phyloP scores from a whole-genome alignment of 768 basidiomycete genomes.

The Tulasnella sp. region DNA sequence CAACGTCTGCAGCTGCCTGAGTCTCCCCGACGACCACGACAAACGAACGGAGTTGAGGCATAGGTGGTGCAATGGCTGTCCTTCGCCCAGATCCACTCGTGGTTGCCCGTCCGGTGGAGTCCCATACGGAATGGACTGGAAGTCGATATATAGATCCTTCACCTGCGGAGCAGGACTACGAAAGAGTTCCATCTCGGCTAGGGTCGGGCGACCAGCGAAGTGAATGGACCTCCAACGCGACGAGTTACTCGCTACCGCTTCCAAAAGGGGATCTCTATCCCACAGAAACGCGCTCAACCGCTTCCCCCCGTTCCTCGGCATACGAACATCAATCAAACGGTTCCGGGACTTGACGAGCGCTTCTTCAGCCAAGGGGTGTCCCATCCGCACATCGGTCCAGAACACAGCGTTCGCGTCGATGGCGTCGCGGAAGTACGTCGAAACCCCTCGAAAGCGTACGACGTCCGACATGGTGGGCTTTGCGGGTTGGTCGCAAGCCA shows the following conservation, averaged over 20 bases:
- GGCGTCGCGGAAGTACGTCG: not conserved
- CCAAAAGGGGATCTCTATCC: not conserved
- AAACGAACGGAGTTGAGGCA: not conserved
- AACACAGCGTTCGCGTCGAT: not conserved
- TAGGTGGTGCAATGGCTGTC: not conserved
- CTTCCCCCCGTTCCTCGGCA: not conserved
- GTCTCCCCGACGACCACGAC: not conserved
- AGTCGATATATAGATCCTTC: not conserved
- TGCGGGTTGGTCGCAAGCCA: not conserved
- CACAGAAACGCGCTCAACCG: not conserved
- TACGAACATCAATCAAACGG: not conserved
- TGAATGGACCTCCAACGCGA: not conserved
- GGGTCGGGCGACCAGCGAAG: not conserved
- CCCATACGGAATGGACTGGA: not conserved
- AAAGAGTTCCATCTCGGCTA: not conserved
- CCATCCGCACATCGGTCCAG: not conserved
- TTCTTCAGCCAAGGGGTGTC: not conserved
- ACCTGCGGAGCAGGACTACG: not conserved
- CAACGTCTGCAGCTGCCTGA: not conserved
- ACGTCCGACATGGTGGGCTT: not conserved
- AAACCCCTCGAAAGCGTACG: not conserved
- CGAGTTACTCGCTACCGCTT: not conserved
- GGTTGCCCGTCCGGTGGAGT: not conserved
- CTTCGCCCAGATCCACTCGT: not conserved
- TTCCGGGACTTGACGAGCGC: not conserved